Evolutionary conservation across 345 rosid species (phyloP).

Genomic region (Cardamine resedifolia): DNA sequence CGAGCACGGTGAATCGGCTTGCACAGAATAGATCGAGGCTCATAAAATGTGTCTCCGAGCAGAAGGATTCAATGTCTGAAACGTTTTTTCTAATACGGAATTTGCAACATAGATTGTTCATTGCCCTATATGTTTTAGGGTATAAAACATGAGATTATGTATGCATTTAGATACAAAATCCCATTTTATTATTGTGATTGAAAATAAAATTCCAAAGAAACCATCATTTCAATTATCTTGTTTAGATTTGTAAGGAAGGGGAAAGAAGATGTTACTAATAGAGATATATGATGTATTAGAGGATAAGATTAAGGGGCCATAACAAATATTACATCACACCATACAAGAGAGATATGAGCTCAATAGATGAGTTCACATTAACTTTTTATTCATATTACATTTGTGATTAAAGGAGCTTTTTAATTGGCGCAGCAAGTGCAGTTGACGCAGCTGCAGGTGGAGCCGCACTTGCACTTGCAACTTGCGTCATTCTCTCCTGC

Average conservation of each 20-base stretch:
- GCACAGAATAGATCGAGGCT: conserved; percentile 95
- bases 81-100: not conserved
- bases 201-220: conserved; percentile 8
- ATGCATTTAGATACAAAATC: conserved; percentile 14
- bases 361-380: conserved; percentile 8
- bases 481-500: conserved; percentile 44
- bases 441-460: conserved; percentile 61
- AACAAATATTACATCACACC: conserved; percentile 34
- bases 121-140: conserved; percentile 29
- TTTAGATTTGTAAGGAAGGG: not conserved
- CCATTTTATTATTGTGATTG: conserved; percentile 16
- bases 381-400: conserved; percentile 38
- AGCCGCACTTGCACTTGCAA: conserved; percentile 83
- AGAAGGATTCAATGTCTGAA: conserved; percentile 84
- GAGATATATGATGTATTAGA: conserved; percentile 16
- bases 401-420: not conserved
- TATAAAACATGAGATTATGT: conserved; percentile 4
- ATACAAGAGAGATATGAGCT: conserved; percentile 21
- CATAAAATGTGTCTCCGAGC: conserved; percentile 87
- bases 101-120: conserved; percentile 26
- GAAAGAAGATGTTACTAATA: not conserved
- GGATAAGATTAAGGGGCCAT: conserved; percentile 3
- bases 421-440: conserved; percentile 61
- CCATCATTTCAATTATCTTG: not conserved
- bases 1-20: conserved; percentile 78